Conservation (phyloP, 257 asterid genomes). For the Capsicum chinense region DNA sequence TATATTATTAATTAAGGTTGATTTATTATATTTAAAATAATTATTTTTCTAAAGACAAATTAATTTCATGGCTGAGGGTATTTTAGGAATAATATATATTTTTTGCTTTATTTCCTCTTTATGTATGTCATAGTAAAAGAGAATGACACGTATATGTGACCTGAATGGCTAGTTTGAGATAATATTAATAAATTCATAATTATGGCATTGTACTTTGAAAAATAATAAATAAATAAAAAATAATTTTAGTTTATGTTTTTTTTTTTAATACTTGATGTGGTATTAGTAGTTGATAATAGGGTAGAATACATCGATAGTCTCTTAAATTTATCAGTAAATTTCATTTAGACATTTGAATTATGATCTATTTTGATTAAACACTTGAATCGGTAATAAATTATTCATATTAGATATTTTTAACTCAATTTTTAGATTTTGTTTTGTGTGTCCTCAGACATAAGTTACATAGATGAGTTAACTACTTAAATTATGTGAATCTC, state of each 20-base stretch:
- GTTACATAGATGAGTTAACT: too few species aligned
- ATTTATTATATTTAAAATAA: not conserved
- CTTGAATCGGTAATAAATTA: not conserved
- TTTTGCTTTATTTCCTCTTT: not conserved
- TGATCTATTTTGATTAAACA: not conserved
- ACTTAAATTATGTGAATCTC: too few species aligned
- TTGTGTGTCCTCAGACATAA: too few species aligned
- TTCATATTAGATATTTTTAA: not conserved
- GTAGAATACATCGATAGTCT: too few species aligned
- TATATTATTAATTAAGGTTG: not conserved
- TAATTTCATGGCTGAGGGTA: not conserved
- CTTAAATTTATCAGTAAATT: not conserved
- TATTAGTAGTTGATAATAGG: too few species aligned
- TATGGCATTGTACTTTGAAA: not conserved
- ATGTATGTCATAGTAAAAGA: slow-evolving; percentile 4
- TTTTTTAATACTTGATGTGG: too few species aligned
- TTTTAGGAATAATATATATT: not conserved
- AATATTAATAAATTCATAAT: not conserved
- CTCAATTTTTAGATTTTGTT: too few species aligned
- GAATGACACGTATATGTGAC: not conserved
- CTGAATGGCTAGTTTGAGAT: slow-evolving; percentile 12
- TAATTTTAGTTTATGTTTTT: not conserved
- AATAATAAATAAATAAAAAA: too few species aligned
- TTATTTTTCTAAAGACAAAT: too few species aligned
- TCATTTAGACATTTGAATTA: not conserved